Evolutionary conservation across 257 asterid species (phyloP).

Genomic region (Rhazya stricta): DNA sequence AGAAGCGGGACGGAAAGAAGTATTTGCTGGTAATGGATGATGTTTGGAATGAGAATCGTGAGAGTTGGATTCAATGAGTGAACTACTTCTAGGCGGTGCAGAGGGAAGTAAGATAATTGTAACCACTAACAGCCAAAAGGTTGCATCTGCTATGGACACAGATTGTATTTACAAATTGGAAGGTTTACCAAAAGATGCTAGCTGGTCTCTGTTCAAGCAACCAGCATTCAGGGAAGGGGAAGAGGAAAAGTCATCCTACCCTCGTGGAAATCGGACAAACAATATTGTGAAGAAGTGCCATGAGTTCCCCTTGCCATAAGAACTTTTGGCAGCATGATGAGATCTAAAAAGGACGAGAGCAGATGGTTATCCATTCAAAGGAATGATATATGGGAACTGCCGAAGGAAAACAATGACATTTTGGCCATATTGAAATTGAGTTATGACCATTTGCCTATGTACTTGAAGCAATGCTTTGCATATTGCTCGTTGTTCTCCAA

Average conservation of each 20-base stretch:
- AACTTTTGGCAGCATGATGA: conserved; percentile 21
- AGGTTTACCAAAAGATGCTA: conserved; percentile 17
- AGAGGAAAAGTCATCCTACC: conserved; percentile 8
- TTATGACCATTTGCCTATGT: conserved; percentile 15
- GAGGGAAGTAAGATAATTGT: conserved; percentile 21
- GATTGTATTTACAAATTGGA: conserved; percentile 8
- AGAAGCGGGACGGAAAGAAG: conserved; percentile 11
- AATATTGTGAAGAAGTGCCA: conserved; percentile 23
- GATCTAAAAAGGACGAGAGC: conserved; percentile 6
- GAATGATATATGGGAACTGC: conserved; percentile 12
- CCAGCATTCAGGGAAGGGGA: conserved; percentile 18
- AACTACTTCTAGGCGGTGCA: conserved; percentile 14
- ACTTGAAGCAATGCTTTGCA: conserved; percentile 23
- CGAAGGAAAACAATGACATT: conserved; percentile 4
- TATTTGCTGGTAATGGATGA: conserved; percentile 22
- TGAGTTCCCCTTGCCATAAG: conserved; percentile 24
- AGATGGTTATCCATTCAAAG: conserved; percentile 21
- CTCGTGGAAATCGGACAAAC: conserved; percentile 20
- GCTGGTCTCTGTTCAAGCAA: conserved; percentile 21
- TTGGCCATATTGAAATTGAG: conserved; percentile 17
- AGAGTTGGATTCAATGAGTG: conserved; percentile 16
- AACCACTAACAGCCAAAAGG: conserved; percentile 21
- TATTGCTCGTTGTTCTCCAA: conserved; percentile 23
- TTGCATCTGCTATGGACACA: conserved; percentile 18
- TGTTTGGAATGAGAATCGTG: conserved; percentile 26